Base-by-base conservation (phyloP, 2,329 filamentous ascomycete species). In the Aspergillus texensis region DNA sequence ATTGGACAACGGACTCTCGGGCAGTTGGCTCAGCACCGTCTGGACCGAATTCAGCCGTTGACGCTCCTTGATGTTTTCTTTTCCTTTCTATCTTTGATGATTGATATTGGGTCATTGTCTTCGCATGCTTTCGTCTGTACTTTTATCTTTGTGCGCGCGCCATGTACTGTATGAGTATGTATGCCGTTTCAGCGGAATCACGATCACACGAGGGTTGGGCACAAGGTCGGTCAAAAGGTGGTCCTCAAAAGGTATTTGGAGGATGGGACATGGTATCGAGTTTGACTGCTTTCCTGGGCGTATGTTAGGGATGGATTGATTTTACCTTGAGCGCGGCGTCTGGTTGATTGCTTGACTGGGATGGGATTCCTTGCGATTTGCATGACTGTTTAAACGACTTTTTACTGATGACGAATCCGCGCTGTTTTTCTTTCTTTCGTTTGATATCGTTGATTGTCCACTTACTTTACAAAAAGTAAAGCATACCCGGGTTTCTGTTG, bases 1-100 rank as follows among this genome's bases (percentile, higher is more conserved):
- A 8, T 74, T 72, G 1, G 76, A 77, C 57, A 66, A 74, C 8
- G 75, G 75, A 8, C 68, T 74, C 34, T 73, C 75, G 1, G 58
- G 70, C 16, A 76, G 77, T 21, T 79, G 77, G 77, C 62, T 79
- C 28, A 77, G 71, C 62, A 69, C 74, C 0, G 67, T 79, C 2
- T 79, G 77, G 77, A 67, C 68, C 8, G 73, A 75, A 19, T 74
- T 75, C 34, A 26, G 63, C n/a, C 71, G 72, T 32, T 77, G 67
- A 67, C 39, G n/a, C 6, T 24, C 19, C n/a, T 16, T 46, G 26
- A 54, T 6, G 21, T 32, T 50, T 30, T 61, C 26, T 50, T 24
- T 60, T n/a, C 58, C 57, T 56, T 26, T 48, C 55, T 43, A 26
- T 45, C 60, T 55, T 55, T n/a, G 46, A 60, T 54, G 54, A 63